These are phyloP conservation scores for Venustampulla echinocandica DNA, from an alignment of 495 filamentous ascomycete genomes.

Conservation along the genomic window DNA sequence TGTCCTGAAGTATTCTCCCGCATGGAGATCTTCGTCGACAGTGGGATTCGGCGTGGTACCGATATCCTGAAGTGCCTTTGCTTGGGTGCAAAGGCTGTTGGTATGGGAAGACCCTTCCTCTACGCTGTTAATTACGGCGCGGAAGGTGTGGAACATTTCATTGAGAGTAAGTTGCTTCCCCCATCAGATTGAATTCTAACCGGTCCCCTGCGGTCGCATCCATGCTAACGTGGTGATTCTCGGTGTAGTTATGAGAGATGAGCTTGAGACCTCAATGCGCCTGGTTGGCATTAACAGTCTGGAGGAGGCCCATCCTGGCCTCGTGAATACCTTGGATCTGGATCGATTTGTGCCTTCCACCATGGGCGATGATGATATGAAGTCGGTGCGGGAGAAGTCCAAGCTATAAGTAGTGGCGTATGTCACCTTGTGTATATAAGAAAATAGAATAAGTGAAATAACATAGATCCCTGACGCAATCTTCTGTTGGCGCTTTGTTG, in stretches of 20 bases:
- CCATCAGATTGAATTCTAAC: no score
- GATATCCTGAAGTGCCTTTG: slow-evolving; percentile 62
- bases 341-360: slow-evolving; percentile 60
- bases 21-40: slow-evolving; percentile 59
- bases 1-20: slow-evolving; percentile 47
- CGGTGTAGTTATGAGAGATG: slow-evolving; percentile 48
- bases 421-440: no score
- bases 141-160: slow-evolving; percentile 58
- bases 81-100: slow-evolving; percentile 53
- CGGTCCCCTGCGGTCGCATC: no score
- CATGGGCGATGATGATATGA: no score
- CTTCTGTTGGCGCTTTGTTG: no score
- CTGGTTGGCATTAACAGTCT: slow-evolving; percentile 53
- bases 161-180: slow-evolving; percentile 60
- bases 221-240: slow-evolving; percentile 39
- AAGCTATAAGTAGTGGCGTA: no score
- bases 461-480: no score
- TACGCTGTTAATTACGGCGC: slow-evolving; percentile 59
- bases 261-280: slow-evolving; percentile 45
- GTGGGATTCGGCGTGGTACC: slow-evolving; percentile 51
- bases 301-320: slow-evolving; percentile 53
- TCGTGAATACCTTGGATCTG: slow-evolving; percentile 57
- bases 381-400: no score
- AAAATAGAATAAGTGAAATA: no score
- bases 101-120: slow-evolving; percentile 50